phyloP scores from a whole-genome alignment of 306 rosid genomes.

The Lathyrus oleraceus region DNA sequence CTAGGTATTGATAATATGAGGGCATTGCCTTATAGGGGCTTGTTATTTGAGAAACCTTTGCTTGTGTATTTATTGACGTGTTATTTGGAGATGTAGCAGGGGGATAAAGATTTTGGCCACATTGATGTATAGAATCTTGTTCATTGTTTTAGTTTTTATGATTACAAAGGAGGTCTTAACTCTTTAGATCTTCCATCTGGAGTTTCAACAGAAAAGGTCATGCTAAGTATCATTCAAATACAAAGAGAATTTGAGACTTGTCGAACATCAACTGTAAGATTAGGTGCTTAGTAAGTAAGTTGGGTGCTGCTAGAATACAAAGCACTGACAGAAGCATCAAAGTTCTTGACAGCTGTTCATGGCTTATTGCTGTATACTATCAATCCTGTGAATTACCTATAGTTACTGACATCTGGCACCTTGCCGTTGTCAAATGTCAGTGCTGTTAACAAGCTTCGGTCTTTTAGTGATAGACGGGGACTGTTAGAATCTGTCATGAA shows the following conservation, averaged over 20 bases:
- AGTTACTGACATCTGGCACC: constrained; percentile 11
- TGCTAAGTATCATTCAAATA: background rate
- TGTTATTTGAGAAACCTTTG: background rate
- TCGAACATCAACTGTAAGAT: constrained; percentile 1
- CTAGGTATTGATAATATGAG: background rate
- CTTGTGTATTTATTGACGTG: background rate
- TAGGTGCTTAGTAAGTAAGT: constrained; percentile 2
- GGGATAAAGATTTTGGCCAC: background rate
- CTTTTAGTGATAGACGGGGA: background rate
- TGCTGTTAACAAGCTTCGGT: background rate
- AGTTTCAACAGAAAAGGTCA: background rate
- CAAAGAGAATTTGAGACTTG: background rate
- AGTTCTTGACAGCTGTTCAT: background rate
- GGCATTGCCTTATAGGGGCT: background rate
- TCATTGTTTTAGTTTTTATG: background rate
- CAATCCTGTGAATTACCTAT: background rate
- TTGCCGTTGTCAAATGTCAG: background rate
- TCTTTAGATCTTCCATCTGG: background rate
- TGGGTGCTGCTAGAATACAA: background rate
- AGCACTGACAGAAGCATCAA: constrained; percentile 15
- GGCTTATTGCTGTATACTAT: background rate
- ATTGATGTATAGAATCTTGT: background rate
- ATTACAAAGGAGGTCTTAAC: background rate
- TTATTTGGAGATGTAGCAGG: background rate
- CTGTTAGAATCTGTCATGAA: background rate